Percentiles rank a stretch among this genome's conserved stretches.
phyloP scores from a whole-genome alignment of 306 rosid genomes.

The Benincasa hispida region DNA sequence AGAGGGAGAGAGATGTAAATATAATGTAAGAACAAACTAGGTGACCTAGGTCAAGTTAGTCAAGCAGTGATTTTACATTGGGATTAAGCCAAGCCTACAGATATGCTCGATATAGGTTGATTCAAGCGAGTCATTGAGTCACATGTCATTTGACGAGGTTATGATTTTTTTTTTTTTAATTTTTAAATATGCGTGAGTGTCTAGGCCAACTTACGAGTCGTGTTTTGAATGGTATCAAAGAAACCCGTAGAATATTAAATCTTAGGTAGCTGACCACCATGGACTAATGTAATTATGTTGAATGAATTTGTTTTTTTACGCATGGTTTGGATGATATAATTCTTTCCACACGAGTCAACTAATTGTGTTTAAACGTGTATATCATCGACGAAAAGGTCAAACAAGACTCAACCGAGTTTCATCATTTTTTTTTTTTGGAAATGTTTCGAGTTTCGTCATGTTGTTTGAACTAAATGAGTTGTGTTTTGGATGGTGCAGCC shows the following conservation, averaged over 20 bases:
- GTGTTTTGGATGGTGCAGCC: conserved; percentile 29
- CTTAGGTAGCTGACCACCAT: too few species aligned
- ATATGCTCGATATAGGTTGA: neutral
- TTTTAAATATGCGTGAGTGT: too few species aligned
- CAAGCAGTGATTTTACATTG: neutral
- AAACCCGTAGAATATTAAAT: too few species aligned
- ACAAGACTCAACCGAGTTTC: too few species aligned
- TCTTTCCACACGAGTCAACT: neutral
- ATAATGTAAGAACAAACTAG: neutral
- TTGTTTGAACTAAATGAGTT: neutral
- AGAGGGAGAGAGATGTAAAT: too few species aligned
- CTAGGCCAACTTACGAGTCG: too few species aligned
- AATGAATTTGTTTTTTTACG: neutral
- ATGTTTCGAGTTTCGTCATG: too few species aligned
- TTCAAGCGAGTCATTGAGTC: neutral
- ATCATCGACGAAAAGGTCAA: neutral
- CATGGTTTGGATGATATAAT: neutral
- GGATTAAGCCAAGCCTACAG: neutral
- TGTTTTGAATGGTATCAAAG: too few species aligned
- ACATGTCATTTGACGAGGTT: neutral
- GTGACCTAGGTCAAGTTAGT: neutral
- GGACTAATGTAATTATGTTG: too few species aligned
- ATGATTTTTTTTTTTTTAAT: too few species aligned
- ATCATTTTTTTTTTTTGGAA: too few species aligned
- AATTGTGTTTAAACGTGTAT: neutral